Evolutionary conservation across 495 filamentous ascomycete species (phyloP).

Genomic region (Penicillium ucsense): DNA sequence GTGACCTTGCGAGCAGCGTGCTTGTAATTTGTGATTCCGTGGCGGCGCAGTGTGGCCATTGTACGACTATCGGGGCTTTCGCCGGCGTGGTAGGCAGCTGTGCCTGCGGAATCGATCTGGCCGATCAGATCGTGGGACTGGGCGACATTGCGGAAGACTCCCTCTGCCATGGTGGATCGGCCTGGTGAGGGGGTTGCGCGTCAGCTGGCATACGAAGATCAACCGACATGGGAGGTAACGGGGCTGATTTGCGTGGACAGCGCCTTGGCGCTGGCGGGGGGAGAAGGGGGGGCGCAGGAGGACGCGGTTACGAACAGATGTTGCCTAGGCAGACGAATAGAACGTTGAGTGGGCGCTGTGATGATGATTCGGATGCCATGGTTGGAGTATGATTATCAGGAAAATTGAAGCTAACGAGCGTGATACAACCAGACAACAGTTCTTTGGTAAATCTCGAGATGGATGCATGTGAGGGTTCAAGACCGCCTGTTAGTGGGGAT

Average conservation of each 20-base stretch:
- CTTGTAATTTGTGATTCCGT: slow-evolving; percentile 66
- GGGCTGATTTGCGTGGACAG: background rate
- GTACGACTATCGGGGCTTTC: slow-evolving; percentile 73
- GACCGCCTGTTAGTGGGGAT: too few species aligned
- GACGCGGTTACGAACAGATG: slow-evolving; percentile 54
- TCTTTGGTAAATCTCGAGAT: too few species aligned
- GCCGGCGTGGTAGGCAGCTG: slow-evolving; percentile 70
- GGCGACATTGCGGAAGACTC: slow-evolving; percentile 71
- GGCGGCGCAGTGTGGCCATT: slow-evolving; percentile 62
- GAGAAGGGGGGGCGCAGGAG: too few species aligned
- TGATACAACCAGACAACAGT: too few species aligned
- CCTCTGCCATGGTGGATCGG: slow-evolving; percentile 90
- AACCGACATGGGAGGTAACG: too few species aligned
- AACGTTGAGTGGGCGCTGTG: slow-evolving; percentile 50
- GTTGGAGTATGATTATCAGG: slow-evolving; percentile 1
- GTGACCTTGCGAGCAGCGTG: slow-evolving; percentile 71
- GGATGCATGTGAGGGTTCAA: too few species aligned
- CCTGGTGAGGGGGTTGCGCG: slow-evolving; percentile 16
- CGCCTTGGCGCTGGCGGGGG: background rate
- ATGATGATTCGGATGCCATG: slow-evolving; percentile 12
- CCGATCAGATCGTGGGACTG: slow-evolving; percentile 48
- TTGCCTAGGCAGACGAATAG: slow-evolving; percentile 97
- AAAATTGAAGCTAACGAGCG: too few species aligned
- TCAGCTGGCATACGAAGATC: background rate
- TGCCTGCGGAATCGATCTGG: slow-evolving; percentile 81